Base-by-base conservation (phyloP, 108 stramenopile genomes). In the Parmales sp. region DNA sequence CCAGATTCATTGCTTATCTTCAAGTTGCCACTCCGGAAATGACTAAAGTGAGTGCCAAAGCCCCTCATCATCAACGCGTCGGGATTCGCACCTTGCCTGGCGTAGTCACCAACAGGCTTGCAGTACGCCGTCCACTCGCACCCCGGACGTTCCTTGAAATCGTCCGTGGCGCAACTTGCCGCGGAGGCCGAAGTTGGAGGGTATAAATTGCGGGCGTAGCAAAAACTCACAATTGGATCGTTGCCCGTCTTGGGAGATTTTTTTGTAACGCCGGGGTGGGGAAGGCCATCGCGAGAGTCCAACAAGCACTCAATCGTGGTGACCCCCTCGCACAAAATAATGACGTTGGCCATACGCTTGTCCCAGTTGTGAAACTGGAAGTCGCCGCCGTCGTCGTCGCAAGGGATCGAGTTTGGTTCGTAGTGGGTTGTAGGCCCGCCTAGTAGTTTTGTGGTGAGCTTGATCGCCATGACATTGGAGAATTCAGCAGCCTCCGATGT, bases 71-170 rank as follows among this genome's bases (percentile, higher is more conserved):
- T 34, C 2, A 34, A 34, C 1, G 54, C 54, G 54, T 60, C 54
- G 2, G 18, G 5, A 34, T 34, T 20, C 4, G 31, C 54, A 16
- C 54, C 54, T 34, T 60, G 54, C 26, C 36, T 34, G 13, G 29
- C 36, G 31, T 34, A 60, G 20, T 60, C 29, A 31, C 54, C 54
- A 28, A 13, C 36, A 3, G 54, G 54, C 31, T 20, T 11, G 54
- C 54, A 60, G 20, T 60, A 60, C 54, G 20, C 20, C 3, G 54
- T 60, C 29, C 26, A 60, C n/a, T 60, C n/a, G 54, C 54, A 60
- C 5, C 54, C 54, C 2, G 13, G 16, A 5, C 29, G 54, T 60
- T 60, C 54, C 20, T 13, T 60, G 25, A 20, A 20, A 9, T 60
- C 54, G 54, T 60, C 20, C n/a, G n/a, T 60, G 31, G 26, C 11